Evolutionary conservation across 1,284 basidiomycete species (phyloP).

Genomic region (Rhodotorula sp.): DNA sequence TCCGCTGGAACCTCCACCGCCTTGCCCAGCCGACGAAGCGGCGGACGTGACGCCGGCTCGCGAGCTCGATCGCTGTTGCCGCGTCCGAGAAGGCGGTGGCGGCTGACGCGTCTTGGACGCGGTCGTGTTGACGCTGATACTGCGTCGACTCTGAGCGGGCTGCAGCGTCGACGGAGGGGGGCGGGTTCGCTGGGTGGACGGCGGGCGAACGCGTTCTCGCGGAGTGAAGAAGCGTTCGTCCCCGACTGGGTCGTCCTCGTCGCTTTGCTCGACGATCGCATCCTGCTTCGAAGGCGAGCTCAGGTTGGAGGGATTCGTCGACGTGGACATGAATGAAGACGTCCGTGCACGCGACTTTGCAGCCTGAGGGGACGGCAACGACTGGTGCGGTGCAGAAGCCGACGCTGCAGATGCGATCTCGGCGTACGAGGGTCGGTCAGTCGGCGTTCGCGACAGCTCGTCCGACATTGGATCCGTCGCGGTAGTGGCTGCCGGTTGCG

Average conservation of each 20-base stretch:
- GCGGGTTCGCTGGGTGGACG: not conserved
- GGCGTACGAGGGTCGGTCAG: not conserved
- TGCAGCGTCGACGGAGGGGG: not conserved
- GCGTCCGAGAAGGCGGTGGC: not conserved
- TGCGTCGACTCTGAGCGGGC: not conserved
- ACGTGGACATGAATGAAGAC: not conserved
- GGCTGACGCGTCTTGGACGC: not conserved
- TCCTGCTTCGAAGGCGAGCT: not conserved
- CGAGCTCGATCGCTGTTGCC: not conserved
- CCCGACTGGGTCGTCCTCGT: constrained; percentile 1
- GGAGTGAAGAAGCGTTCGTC: constrained; percentile 1
- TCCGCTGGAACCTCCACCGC: not conserved
- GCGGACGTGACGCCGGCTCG: not conserved
- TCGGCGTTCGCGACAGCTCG: not conserved
- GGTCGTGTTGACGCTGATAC: constrained; percentile 25
- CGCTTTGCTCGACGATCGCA: not conserved
- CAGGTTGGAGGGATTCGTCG: not conserved
- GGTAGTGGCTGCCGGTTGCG: not conserved
- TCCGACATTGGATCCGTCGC: not conserved
- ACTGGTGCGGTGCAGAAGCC: not conserved
- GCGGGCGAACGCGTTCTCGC: not conserved
- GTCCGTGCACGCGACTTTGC: not conserved
- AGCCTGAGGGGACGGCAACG: not conserved
- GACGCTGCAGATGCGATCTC: not conserved
- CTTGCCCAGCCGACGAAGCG: not conserved